These are phyloP conservation scores for Parasitella parasitica DNA, from an alignment of 371 early-diverging fungal species.

Conservation along the genomic window DNA sequence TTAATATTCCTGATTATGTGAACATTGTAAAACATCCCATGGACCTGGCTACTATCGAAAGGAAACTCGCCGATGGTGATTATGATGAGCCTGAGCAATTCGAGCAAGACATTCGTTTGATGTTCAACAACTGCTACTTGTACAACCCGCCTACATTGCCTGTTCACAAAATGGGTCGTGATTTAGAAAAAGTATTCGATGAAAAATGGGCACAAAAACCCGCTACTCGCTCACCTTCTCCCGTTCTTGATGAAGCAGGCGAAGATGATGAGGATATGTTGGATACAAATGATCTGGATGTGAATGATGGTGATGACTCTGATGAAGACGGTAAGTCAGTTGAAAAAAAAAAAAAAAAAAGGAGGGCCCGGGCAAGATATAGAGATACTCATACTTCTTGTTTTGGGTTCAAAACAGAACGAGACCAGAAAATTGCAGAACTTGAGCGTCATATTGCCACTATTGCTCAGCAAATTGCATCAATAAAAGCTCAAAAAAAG, in stretches of 20 bases:
- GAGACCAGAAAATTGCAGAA: conserved; percentile 62
- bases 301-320: conserved; percentile 24
- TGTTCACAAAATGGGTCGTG: conserved; percentile 82
- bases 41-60: conserved; percentile 94
- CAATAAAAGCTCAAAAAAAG: conserved; percentile 62
- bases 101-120: conserved; percentile 82
- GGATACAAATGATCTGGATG: conserved; percentile 15
- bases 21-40: conserved; percentile 96
- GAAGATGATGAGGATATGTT: conserved; percentile 4
- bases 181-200: conserved; percentile 83
- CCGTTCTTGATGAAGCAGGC: conserved; percentile 9
- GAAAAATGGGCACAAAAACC: conserved; percentile 81
- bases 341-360: not conserved
- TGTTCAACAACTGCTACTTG: conserved; percentile 91
- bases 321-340: conserved; percentile 41
- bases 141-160: conserved; percentile 93
- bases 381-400: not conserved
- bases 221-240: conserved; percentile 9
- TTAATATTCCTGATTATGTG: conserved; percentile 94
- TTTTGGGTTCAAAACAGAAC: conserved; percentile 6
- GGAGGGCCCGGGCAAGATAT: too few relatives aligned
- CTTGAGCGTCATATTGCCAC: conserved; percentile 64
- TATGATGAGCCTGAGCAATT: conserved; percentile 80
- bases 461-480: conserved; percentile 63
- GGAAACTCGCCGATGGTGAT: conserved; percentile 76